A percentile compares a stretch with the other conserved stretches of the same genome.
Evolutionary conservation across 257 asterid species (phyloP).

Genomic region (Scutellaria barbata): DNA sequence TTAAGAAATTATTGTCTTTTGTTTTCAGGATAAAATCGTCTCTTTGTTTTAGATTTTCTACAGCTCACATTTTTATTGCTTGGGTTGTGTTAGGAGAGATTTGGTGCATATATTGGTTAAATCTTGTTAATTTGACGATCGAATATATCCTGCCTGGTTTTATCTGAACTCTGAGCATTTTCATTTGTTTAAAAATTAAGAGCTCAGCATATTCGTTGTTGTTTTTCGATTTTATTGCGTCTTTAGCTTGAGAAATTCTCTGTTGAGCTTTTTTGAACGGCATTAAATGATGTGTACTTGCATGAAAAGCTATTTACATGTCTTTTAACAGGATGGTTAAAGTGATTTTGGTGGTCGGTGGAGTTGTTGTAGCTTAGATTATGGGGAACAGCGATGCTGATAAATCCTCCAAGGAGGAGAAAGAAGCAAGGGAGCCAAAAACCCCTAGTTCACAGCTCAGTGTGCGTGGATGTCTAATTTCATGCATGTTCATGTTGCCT

Average conservation of each 20-base stretch:
- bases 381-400: slow-evolving; percentile 80
- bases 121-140: slow-evolving; percentile 10
- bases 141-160: not conserved
- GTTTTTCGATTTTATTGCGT: slow-evolving; percentile 9
- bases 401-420: slow-evolving; percentile 73
- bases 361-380: slow-evolving; percentile 35
- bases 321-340: slow-evolving; percentile 45
- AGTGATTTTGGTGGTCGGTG: slow-evolving; percentile 29
- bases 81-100: not conserved
- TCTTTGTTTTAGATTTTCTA: not conserved
- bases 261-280: slow-evolving; percentile 12
- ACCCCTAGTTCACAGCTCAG: slow-evolving; percentile 64
- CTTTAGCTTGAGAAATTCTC: not conserved
- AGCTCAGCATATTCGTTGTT: not conserved
- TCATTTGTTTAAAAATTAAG: not conserved
- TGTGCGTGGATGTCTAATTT: not conserved
- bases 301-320: slow-evolving; percentile 5
- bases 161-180: not conserved
- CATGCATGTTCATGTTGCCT: not conserved
- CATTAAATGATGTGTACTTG: not conserved
- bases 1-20: not conserved
- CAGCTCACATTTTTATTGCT: not conserved
- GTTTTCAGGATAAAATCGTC: not conserved
- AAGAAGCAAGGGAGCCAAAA: slow-evolving; percentile 69
- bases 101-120: not conserved